These are phyloP conservation scores for Fusarium mundagurra DNA, from an alignment of 2,329 filamentous ascomycete species.

Conservation along the genomic window DNA sequence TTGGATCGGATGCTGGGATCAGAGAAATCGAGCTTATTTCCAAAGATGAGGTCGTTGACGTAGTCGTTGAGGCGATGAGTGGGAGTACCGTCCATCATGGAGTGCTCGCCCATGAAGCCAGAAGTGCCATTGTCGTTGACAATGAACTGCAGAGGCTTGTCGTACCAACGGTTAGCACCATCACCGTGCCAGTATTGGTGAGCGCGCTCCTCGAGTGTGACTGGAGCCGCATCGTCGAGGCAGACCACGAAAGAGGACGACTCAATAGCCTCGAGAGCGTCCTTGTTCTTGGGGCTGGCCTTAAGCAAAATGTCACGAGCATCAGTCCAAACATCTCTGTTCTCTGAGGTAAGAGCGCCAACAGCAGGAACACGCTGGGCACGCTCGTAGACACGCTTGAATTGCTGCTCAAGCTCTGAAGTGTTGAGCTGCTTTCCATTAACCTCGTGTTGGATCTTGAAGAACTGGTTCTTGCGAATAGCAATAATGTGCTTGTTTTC, in stretches of 20 bases:
- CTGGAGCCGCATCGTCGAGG: conserved; percentile 88
- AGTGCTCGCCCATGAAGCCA: conserved; percentile 98
- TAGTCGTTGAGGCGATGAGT: conserved; percentile 98
- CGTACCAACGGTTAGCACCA: conserved; percentile 94
- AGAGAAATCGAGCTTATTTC: conserved; percentile 92
- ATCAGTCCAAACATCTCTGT: conserved; percentile 92
- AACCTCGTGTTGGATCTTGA: conserved; percentile 86
- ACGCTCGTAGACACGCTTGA: conserved; percentile 82
- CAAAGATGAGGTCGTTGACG: conserved; percentile 89
- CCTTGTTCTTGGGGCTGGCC: conserved; percentile 81
- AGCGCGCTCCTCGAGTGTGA: conserved; percentile 94
- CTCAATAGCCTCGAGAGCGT: conserved; percentile 83
- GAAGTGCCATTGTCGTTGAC: conserved; percentile 97
- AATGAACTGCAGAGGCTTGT: conserved; percentile 98
- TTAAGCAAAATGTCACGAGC: conserved; percentile 79
- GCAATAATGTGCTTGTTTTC: conserved; percentile 89
- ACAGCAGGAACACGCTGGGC: conserved; percentile 78
- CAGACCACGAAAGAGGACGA: conserved; percentile 91
- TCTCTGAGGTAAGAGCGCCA: conserved; percentile 87
- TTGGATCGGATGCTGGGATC: conserved; percentile 80
- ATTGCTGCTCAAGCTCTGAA: conserved; percentile 89
- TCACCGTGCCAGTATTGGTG: conserved; percentile 99
- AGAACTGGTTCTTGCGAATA: conserved; percentile 96
- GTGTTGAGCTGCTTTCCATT: conserved; percentile 87
- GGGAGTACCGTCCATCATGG: conserved; percentile 99